These are phyloP conservation scores for Lentithecium fluviatile DNA, from an alignment of 495 filamentous ascomycete genomes.

Conservation along the genomic window DNA sequence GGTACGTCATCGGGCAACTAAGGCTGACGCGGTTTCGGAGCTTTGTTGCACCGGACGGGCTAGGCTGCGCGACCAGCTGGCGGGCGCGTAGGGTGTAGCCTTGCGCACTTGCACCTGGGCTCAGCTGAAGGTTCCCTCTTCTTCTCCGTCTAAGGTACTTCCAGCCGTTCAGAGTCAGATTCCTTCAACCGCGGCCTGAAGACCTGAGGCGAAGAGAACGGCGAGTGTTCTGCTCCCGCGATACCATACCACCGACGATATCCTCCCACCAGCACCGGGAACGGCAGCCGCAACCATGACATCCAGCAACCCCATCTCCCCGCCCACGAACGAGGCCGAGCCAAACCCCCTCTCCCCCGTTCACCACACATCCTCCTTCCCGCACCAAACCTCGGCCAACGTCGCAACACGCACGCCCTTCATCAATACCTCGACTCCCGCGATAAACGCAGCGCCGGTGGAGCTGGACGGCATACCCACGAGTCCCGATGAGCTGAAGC, in stretches of 20 bases:
- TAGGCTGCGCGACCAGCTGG: no score
- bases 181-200: no score
- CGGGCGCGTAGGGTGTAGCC: not conserved
- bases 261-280: no score
- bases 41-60: not conserved
- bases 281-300: no score
- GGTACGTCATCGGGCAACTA: not conserved
- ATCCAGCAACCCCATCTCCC: not conserved
- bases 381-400: conserved; percentile 30
- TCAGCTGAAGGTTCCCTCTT: no score
- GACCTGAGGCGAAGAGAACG: no score
- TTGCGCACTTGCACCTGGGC: no score
- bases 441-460: conserved; percentile 41
- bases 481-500: conserved; percentile 1
- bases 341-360: conserved; percentile 11
- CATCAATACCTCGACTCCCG: conserved; percentile 31
- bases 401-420: conserved; percentile 20
- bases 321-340: not conserved
- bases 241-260: no score
- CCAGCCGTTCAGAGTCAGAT: no score
- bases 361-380: conserved; percentile 22
- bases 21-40: conserved; percentile 8
- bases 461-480: conserved; percentile 38
- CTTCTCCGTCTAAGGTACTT: no score
- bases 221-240: no score